phyloP scores from a whole-genome alignment of 192 early-diverging fungal genomes.

The Gigaspora rosea region DNA sequence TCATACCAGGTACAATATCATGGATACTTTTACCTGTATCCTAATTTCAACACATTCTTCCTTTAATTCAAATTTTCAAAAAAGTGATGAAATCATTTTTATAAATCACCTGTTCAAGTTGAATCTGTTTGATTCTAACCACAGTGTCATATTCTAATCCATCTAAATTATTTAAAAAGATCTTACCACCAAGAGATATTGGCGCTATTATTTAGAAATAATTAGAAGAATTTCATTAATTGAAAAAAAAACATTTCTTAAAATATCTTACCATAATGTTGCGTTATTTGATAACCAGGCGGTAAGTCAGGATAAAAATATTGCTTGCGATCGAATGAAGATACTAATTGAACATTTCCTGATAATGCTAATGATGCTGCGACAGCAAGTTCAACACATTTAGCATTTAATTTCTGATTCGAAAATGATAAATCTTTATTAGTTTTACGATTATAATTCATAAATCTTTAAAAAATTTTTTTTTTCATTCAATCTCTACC shows the following conservation, averaged over 20 bases:
- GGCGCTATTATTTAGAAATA: conserved; percentile 50
- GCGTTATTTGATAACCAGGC: conserved; percentile 94
- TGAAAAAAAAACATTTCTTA: background rate
- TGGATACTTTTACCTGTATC: conserved; percentile 88
- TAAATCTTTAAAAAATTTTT: background rate
- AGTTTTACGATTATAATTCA: background rate
- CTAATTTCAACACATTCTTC: conserved; percentile 10
- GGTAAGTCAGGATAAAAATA: conserved; percentile 96
- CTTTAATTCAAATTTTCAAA: too few relatives aligned
- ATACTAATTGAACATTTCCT: conserved; percentile 61
- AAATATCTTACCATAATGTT: conserved; percentile 59
- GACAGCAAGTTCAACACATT: conserved; percentile 73
- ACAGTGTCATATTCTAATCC: conserved; percentile 52
- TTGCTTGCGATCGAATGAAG: conserved; percentile 91
- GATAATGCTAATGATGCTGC: conserved; percentile 72
- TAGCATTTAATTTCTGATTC: conserved; percentile 63
- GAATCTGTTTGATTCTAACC: conserved; percentile 81
- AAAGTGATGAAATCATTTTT: too few relatives aligned
- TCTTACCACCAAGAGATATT: conserved; percentile 70
- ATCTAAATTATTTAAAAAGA: conserved; percentile 60
- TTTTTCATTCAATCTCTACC: conserved; percentile 39
- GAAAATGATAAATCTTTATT: background rate
- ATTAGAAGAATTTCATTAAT: background rate
- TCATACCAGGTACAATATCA: conserved; percentile 59
- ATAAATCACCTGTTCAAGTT: conserved; percentile 73